Evolutionary conservation across 495 filamentous ascomycete genomes (phyloP).

Genomic region (Beverwykella pulmonaria): DNA sequence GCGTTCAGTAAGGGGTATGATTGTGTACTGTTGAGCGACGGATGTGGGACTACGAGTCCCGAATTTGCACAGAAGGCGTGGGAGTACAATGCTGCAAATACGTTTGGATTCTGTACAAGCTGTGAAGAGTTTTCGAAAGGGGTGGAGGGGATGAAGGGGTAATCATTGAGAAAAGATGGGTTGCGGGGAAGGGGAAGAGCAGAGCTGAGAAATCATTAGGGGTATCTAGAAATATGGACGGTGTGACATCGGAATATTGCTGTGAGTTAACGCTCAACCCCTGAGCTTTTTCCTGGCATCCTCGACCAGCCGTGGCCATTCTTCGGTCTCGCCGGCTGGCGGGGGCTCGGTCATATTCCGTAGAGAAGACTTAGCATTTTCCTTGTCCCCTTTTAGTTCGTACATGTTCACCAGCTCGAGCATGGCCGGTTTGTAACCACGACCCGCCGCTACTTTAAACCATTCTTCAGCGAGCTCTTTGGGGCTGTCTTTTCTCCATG

Average conservation of each 20-base stretch:
- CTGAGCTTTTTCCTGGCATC: not conserved
- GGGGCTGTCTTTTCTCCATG: slow-evolving; percentile 1
- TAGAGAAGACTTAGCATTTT: not conserved
- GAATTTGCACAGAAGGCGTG: slow-evolving; percentile 47
- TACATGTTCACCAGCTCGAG: slow-evolving; percentile 11
- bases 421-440: slow-evolving; percentile 26
- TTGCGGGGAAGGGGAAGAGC: not conserved
- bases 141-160: slow-evolving; percentile 21
- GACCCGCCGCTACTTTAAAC: slow-evolving; percentile 9
- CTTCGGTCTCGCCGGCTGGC: not conserved
- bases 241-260: too few relatives aligned
- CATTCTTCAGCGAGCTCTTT: slow-evolving; percentile 16
- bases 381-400: not conserved
- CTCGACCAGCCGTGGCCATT: slow-evolving; percentile 9
- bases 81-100: slow-evolving; percentile 50
- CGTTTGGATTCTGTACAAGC: slow-evolving; percentile 49
- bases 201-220: not conserved
- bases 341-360: not conserved
- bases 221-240: not conserved
- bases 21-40: slow-evolving; percentile 58
- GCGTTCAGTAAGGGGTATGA: slow-evolving; percentile 59
- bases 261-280: not conserved
- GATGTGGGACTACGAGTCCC: slow-evolving; percentile 55
- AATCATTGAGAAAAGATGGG: not conserved
- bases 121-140: slow-evolving; percentile 47